Conservation (phyloP, 805 yeast species). For the Candida anglica region DNA sequence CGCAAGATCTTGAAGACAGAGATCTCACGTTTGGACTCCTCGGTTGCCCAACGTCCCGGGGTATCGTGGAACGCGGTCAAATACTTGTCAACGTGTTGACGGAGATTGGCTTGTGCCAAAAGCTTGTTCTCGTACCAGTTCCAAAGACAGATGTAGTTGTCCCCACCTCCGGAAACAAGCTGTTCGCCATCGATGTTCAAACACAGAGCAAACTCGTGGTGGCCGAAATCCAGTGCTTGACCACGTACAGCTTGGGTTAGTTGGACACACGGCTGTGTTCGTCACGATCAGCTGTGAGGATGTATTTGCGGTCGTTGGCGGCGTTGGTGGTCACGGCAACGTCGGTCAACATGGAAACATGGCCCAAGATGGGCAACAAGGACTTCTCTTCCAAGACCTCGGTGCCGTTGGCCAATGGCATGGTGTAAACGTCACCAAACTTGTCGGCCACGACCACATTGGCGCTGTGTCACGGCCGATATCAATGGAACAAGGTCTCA, state of each 20-base stretch:
- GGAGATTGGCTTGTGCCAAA: conserved; percentile 47
- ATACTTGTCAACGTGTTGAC: conserved; percentile 32
- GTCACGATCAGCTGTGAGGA: conserved; percentile 88
- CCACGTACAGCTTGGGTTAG: conserved; percentile 73
- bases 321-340: conserved; percentile 41
- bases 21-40: conserved; percentile 47
- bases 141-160: conserved; percentile 70
- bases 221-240: conserved; percentile 88
- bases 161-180: conserved; percentile 88
- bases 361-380: conserved; percentile 78
- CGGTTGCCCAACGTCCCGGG: conserved; percentile 59
- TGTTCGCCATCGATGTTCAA: conserved; percentile 46
- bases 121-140: conserved; percentile 57
- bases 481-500: conserved; percentile 86
- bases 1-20: conserved; percentile 46
- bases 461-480: conserved; percentile 47
- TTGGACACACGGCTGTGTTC: conserved; percentile 88
- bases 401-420: conserved; percentile 37
- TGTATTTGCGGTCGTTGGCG: conserved; percentile 36
- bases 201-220: conserved; percentile 73
- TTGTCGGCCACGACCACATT: conserved; percentile 79
- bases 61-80: conserved; percentile 58
- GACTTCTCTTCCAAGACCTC: conserved; percentile 39
- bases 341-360: conserved; percentile 94
- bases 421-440: conserved; percentile 87